These are phyloP conservation scores for Pluteus cervinus DNA, from an alignment of 768 basidiomycete species.

Conservation along the genomic window DNA sequence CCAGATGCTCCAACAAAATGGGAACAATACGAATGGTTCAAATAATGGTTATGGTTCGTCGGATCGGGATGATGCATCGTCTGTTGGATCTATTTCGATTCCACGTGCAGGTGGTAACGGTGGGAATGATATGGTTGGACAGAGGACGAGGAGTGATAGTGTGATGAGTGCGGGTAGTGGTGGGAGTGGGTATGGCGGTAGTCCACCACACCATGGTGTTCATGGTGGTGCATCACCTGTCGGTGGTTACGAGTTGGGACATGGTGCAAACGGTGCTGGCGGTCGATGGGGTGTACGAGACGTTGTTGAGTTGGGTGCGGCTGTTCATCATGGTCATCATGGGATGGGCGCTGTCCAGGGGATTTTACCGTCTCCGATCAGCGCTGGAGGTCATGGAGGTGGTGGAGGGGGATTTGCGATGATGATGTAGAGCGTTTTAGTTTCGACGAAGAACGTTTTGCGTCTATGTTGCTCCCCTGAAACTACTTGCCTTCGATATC, in stretches of 20 bases:
- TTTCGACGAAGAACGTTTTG: too few relatives aligned
- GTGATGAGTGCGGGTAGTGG: constrained; percentile 1
- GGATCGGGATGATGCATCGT: constrained; percentile 3
- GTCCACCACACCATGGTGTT: not conserved
- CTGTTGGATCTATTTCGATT: constrained; percentile 1
- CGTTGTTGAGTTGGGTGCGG: constrained; percentile 6
- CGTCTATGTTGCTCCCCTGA: too few relatives aligned
- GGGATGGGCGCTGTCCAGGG: constrained; percentile 10
- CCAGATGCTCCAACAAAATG: constrained; percentile 7
- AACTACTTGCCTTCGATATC: too few relatives aligned
- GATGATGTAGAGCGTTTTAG: constrained; percentile 16
- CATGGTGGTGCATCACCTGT: not conserved
- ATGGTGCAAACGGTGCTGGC: not conserved
- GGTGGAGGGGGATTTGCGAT: constrained; percentile 15
- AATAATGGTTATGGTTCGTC: not conserved
- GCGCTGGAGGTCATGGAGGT: constrained; percentile 13
- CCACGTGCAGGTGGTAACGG: constrained; percentile 1
- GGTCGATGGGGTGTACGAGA: constrained; percentile 2
- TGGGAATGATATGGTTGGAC: not conserved
- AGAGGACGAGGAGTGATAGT: not conserved
- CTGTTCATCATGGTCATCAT: constrained; percentile 8
- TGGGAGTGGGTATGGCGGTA: not conserved
- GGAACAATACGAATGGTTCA: too few relatives aligned
- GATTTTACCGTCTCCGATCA: constrained; percentile 8
- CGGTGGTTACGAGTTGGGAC: constrained; percentile 4